Evolutionary conservation across 192 early-diverging fungal genomes (phyloP).

Genomic region (Backusella liffmaniae): DNA sequence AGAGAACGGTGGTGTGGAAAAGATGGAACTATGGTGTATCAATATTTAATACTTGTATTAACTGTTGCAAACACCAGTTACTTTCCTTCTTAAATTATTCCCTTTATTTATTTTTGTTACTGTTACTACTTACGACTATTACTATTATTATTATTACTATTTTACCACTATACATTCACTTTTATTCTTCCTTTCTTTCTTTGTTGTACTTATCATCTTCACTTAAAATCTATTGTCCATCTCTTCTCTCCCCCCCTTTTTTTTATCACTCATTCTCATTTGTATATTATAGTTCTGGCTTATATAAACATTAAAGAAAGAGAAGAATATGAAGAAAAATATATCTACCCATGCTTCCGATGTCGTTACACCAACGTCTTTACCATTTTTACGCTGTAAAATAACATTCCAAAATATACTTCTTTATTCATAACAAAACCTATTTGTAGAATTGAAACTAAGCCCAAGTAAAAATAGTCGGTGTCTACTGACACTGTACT

Average conservation of each 20-base stretch:
- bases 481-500: not conserved
- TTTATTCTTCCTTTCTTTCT: not conserved
- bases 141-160: not conserved
- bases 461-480: not conserved
- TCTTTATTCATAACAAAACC: not conserved
- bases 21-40: conserved; percentile 59
- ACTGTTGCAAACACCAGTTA: not conserved
- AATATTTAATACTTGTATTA: not conserved
- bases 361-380: not conserved
- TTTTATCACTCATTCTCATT: not conserved
- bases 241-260: not conserved
- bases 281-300: conserved; percentile 9
- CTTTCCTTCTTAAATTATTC: not conserved
- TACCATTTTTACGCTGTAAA: not conserved
- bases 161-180: not conserved
- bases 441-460: not conserved
- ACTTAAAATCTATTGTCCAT: not conserved
- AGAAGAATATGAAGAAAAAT: not conserved
- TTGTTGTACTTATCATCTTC: conserved; percentile 5
- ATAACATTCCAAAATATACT: not conserved
- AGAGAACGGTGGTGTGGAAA: conserved; percentile 45
- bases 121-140: not conserved
- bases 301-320: conserved; percentile 8
- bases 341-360: not conserved
- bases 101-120: not conserved